Evolutionary conservation across 2,329 filamentous ascomycete genomes (phyloP).

Genomic region (Aspergillus luchuensis): DNA sequence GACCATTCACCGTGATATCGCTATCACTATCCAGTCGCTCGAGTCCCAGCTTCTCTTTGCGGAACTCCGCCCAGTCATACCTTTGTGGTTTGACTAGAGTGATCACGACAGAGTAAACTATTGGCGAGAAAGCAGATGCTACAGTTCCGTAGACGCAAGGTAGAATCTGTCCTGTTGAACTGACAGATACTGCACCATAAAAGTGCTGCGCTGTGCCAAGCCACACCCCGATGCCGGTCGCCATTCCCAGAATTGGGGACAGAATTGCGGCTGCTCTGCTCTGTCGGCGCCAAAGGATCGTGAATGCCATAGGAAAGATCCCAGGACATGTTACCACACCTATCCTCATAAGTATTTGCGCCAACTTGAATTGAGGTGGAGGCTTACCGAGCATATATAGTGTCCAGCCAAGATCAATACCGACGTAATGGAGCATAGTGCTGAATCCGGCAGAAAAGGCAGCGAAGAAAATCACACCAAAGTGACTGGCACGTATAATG

Average conservation of each 20-base stretch:
- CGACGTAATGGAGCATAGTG: conserved; percentile 57
- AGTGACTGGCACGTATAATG: conserved; percentile 55
- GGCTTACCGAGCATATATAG: conserved; percentile 53
- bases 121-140: conserved; percentile 56
- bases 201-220: conserved; percentile 51
- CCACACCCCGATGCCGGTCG: conserved; percentile 57
- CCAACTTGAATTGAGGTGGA: rapidly evolving
- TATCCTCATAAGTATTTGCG: conserved; percentile 9
- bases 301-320: conserved; percentile 57
- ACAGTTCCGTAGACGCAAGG: conserved; percentile 59
- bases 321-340: conserved; percentile 57
- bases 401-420: conserved; percentile 58
- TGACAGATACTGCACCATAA: conserved; percentile 52
- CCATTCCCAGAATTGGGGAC: conserved; percentile 54
- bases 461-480: conserved; percentile 56
- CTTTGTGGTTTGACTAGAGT: conserved; percentile 49
- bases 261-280: conserved; percentile 53
- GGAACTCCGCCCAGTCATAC: conserved; percentile 46
- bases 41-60: conserved; percentile 33
- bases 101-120: conserved; percentile 53
- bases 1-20: background rate
- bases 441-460: conserved; percentile 56
- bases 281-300: conserved; percentile 56
- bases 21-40: conserved; percentile 28
- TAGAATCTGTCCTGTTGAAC: conserved; percentile 51